Evolutionary conservation across 2,329 filamentous ascomycete species (phyloP), one percentile per base, ranked within the genome.

Genomic region (Hypoxylon sp.): DNA sequence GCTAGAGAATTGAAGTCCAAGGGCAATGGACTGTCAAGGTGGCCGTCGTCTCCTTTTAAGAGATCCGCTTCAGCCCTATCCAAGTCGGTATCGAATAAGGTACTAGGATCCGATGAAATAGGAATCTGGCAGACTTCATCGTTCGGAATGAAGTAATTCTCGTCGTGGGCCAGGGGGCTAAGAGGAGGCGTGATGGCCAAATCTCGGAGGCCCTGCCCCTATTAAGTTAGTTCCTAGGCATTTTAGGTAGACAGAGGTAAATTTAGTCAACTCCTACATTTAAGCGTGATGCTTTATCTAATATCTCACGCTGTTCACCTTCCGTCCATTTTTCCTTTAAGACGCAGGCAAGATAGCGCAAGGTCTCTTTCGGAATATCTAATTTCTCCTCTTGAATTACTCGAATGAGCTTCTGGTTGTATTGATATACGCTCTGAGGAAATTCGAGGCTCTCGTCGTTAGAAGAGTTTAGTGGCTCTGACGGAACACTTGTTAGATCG

Each of bases 181-280:
- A 78, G 69, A 17, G 75, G 76, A 43, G 77, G 75, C 13, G 76
- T 77, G 17, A 77, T 55, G 5, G 49, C 58, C n/a, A 70, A 34
- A 23, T 67, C 57, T 53, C 57, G 69, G 14, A 67, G 28, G 52
- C 41, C 30, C 76, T 76, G 51, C 36, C 25, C 76, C 75, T 36
- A 25, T 36, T 23, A 61, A 36, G 25, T 17, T 5, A 17, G 19
- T 19, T 21, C 5, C 14, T 52, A 17, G 5, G 30, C 25, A 46
- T 19, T 34, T 32, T 9, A 38, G 6, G 19, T 13, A 50, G n/a
- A 36, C 11, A 11, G 19, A 11, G 9, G 2, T 9, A 32, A 5
- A 23, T 32, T 21, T 38, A 13, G 52, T 3, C 3, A 34, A 13
- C 17, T 63, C 69, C 46, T 70, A 69, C 74, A 4, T 32, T 69